phyloP scores from a whole-genome alignment of 192 early-diverging fungal genomes.

The Gaertneriomyces sp. region DNA sequence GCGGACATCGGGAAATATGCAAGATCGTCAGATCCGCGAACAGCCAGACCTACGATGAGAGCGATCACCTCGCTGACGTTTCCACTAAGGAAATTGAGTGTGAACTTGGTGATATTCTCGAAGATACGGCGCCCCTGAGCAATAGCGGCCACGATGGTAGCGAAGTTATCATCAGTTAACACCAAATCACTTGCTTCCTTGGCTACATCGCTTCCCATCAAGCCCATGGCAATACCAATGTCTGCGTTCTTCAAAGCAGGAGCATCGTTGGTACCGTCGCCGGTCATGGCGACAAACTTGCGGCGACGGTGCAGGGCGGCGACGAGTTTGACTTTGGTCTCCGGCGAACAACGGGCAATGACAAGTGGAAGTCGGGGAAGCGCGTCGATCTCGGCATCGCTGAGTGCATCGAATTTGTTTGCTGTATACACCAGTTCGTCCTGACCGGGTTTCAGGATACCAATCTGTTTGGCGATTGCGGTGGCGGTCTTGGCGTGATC shows the following conservation, averaged over 20 bases:
- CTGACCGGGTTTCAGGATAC: conserved; percentile 35
- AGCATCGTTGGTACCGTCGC: conserved; percentile 97
- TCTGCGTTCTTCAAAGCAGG: conserved; percentile 86
- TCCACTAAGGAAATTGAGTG: conserved; percentile 96
- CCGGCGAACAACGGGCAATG: conserved; percentile 81
- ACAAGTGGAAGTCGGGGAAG: conserved; percentile 43
- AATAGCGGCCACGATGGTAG: conserved; percentile 86
- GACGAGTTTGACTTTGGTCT: conserved; percentile 87
- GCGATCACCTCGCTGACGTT: conserved; percentile 60
- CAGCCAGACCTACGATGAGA: conserved; percentile 34
- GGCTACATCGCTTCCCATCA: conserved; percentile 93
- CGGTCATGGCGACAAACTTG: conserved; percentile 93
- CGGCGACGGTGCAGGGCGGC: conserved; percentile 63
- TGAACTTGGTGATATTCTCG: conserved; percentile 91
- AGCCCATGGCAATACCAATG: conserved; percentile 92
- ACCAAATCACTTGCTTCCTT: conserved; percentile 94
- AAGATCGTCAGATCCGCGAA: conserved; percentile 48
- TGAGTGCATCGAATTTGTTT: conserved; percentile 12
- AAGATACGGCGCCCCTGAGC: conserved; percentile 94
- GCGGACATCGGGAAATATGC: conserved; percentile 77
- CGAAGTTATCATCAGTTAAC: conserved; percentile 90
- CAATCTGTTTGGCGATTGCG: conserved; percentile 52
- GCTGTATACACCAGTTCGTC: conserved; percentile 2
- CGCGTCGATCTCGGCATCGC: conserved; percentile 4
- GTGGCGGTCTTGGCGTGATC: conserved; percentile 68